Percentiles rank a stretch among this genome's conserved stretches.
These are phyloP conservation scores for Sarocladium strictum DNA, from an alignment of 2,329 filamentous ascomycete genomes.

Conservation along the genomic window DNA sequence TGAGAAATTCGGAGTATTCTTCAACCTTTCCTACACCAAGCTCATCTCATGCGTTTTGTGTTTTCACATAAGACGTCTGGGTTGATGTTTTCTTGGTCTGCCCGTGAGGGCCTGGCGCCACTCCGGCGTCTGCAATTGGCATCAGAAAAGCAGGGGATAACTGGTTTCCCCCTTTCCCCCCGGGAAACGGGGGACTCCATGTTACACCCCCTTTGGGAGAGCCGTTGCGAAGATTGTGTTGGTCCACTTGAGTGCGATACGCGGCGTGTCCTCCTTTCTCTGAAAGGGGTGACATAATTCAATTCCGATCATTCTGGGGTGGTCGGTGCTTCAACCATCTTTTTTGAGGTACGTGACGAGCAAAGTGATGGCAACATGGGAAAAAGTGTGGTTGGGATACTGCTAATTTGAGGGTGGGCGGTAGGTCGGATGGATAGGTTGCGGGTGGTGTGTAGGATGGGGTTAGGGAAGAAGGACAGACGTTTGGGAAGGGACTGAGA, in stretches of 20 bases:
- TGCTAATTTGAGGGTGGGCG: conserved; percentile 7
- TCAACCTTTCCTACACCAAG: conserved; percentile 37
- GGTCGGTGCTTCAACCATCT: conserved; percentile 55
- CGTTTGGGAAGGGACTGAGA: background rate
- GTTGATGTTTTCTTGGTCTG: conserved; percentile 52
- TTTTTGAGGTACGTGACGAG: conserved; percentile 21
- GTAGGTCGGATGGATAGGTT: background rate
- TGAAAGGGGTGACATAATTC: conserved; percentile 49
- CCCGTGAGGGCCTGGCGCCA: conserved; percentile 85
- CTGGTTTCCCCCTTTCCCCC: conserved; percentile 12
- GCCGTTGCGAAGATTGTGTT: conserved; percentile 90
- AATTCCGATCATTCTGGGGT: conserved; percentile 90
- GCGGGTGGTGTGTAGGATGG: background rate
- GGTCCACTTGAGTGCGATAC: conserved; percentile 85
- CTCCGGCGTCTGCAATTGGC: conserved; percentile 69
- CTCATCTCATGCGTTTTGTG: conserved; percentile 32
- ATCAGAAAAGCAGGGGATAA: conserved; percentile 63
- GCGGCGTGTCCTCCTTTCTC: conserved; percentile 54
- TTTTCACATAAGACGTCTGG: too few relatives aligned
- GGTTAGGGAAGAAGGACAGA: background rate
- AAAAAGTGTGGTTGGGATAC: background rate
- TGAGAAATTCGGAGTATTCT: conserved; percentile 99
- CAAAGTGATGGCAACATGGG: background rate
- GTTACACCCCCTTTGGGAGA: conserved; percentile 23
- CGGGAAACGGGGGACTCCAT: conserved; percentile 13